Conservation (phyloP, 2,329 filamentous ascomycete species). For the Sporothrix dimorphospora region DNA sequence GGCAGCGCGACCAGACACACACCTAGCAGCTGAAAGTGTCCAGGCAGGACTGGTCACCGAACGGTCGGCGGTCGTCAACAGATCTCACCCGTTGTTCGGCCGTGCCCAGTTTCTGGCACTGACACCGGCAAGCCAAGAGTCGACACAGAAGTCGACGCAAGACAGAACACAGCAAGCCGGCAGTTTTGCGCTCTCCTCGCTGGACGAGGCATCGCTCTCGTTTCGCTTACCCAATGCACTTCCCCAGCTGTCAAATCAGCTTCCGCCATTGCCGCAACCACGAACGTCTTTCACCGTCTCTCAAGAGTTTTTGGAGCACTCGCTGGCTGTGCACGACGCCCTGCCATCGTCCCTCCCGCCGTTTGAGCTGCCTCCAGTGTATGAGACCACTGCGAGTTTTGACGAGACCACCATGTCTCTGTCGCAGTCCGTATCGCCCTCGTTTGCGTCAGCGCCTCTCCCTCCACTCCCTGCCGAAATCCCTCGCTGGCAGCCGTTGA, state of each 20-base stretch:
- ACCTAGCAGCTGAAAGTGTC: background rate
- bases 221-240: conserved; percentile 43
- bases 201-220: conserved; percentile 40
- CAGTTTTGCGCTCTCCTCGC: conserved; percentile 48
- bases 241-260: conserved; percentile 33
- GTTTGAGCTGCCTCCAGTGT: conserved; percentile 29
- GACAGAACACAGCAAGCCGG: background rate
- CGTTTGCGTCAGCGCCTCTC: background rate
- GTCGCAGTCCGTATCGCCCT: background rate
- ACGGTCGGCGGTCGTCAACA: no score
- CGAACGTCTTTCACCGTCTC: conserved; percentile 45
- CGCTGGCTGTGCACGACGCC: conserved; percentile 70
- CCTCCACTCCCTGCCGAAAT: conserved; percentile 34
- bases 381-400: background rate
- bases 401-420: conserved; percentile 27
- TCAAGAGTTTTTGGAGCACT: conserved; percentile 76
- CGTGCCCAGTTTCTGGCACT: background rate
- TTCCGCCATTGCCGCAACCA: conserved; percentile 34
- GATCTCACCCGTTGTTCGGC: no score
- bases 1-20: background rate
- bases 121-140: background rate
- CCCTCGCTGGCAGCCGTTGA: conserved; percentile 50
- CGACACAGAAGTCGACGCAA: background rate
- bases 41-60: no score
- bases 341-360: conserved; percentile 63